Evolutionary conservation across 345 rosid genomes (phyloP), one percentile per base, ranked within the genome.

Genomic region (Populus euphratica): DNA sequence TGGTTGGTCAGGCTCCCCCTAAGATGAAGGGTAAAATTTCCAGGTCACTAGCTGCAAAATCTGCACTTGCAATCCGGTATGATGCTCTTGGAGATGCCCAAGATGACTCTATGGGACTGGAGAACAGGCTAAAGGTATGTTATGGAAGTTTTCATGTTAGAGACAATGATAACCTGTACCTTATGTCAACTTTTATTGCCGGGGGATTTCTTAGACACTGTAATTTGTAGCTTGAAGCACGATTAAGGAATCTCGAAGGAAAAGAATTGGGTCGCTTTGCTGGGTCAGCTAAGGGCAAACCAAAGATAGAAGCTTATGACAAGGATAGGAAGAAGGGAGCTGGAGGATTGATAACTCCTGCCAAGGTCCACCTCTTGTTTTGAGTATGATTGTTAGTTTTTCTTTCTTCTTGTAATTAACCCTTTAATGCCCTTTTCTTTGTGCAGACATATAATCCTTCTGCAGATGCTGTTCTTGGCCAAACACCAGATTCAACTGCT

Each of bases 21-120:
- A 93, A 93, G 74, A 80, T 87, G 75, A 95, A 93, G 81, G 98
- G 98, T 27, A 93, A 91, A 73, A 93, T 95, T 76, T 88, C 99
- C 41, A 83, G 98, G 70, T 95, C 99, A 41, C 89, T 93, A 43
- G 97, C 98, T 75, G 93, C 98, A 14, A 95, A 93, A 86, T 79
- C 98, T 69, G 90, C 89, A 5, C 79, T 93, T 78, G 91, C 97
- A 43, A 89, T 95, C 77, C 84, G 99, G 5, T 92, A 67, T 18
- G 99, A 95, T 86, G 99, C 98, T 68, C 93, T 95, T 73, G 99
- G 94, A 52, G 98, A 91, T 79, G 85, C 83, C 52, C 88, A 87
- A 77, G 97, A 92, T 77, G 92, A 88, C 85, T 75, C 92, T 20
- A 82, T 93, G 90, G 99, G 98, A 77, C 82, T 93, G 43, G 92